A percentile compares a stretch with the other conserved stretches of the same genome.
These are phyloP conservation scores for Penicillium lividum DNA, from an alignment of 495 filamentous ascomycete species.

Conservation along the genomic window DNA sequence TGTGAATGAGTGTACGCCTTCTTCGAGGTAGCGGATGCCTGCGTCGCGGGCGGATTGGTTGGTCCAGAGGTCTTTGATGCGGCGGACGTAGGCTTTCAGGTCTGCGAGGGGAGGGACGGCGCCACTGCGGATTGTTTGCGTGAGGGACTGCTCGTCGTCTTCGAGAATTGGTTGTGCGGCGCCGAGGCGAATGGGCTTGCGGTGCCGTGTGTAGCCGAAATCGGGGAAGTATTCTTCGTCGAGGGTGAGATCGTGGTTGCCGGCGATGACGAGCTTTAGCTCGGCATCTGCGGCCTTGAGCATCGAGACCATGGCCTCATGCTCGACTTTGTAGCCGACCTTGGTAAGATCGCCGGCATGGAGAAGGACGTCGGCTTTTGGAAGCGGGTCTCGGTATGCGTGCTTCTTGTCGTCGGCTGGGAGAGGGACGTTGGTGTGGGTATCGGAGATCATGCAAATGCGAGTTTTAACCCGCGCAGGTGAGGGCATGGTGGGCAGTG, in stretches of 20 bases:
- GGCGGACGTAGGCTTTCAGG: slow-evolving; percentile 21
- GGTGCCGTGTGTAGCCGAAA: slow-evolving; percentile 36
- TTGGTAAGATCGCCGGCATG: slow-evolving; percentile 76
- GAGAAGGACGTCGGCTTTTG: slow-evolving; percentile 62
- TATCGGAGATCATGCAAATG: slow-evolving; percentile 65
- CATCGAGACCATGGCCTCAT: slow-evolving; percentile 52
- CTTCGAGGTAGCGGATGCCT: slow-evolving; percentile 66
- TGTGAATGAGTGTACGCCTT: slow-evolving; percentile 58
- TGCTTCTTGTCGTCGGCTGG: slow-evolving; percentile 24
- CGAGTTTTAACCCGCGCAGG: slow-evolving; percentile 41
- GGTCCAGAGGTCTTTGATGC: slow-evolving; percentile 49
- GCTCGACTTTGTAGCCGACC: slow-evolving; percentile 57
- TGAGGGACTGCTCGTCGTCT: slow-evolving; percentile 14
- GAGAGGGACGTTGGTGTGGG: slow-evolving; percentile 49
- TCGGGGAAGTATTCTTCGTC: slow-evolving; percentile 54
- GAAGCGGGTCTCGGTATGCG: slow-evolving; percentile 50
- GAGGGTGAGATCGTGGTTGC: slow-evolving; percentile 77
- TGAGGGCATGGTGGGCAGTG: slow-evolving; percentile 16
- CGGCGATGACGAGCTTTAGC: slow-evolving; percentile 77
- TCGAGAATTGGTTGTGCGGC: slow-evolving; percentile 7
- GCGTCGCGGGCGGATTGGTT: slow-evolving; percentile 44
- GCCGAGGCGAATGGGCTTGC: slow-evolving; percentile 24
- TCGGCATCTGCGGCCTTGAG: slow-evolving; percentile 59
- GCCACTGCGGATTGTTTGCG: slow-evolving; percentile 8
- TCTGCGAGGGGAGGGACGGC: slow-evolving; percentile 3